A percentile compares a stretch with the other conserved stretches of the same genome.
Conservation (phyloP, 2,329 filamentous ascomycete species). For the Ophiostoma quercus region DNA sequence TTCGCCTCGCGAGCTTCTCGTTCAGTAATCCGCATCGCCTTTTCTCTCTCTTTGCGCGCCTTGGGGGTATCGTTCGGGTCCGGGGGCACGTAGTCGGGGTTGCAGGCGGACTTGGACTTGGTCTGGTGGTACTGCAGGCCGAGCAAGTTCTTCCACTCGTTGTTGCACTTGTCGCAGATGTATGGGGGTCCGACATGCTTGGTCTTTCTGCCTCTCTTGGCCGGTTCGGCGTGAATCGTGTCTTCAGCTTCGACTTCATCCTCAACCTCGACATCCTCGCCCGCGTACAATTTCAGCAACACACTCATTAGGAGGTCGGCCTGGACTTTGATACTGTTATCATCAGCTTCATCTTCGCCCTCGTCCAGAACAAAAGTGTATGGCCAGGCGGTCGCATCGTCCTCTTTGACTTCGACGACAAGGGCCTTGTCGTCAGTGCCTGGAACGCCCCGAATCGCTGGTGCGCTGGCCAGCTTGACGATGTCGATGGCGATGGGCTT, state of each 20-base stretch:
- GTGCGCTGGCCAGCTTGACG: conserved; percentile 26
- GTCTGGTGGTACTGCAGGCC: conserved; percentile 55
- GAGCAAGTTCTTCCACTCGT: conserved; percentile 53
- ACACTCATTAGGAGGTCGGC: not conserved
- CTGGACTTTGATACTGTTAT: not conserved
- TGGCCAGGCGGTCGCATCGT: conserved; percentile 15
- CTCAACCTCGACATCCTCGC: conserved; percentile 17
- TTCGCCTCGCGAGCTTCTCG: too few species aligned
- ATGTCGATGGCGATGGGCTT: conserved; percentile 30
- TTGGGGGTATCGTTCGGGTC: conserved; percentile 17
- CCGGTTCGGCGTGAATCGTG: not conserved
- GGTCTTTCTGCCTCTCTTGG: not conserved
- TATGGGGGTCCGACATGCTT: conserved; percentile 30
- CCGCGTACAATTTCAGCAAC: not conserved
- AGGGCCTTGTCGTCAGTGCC: conserved; percentile 29
- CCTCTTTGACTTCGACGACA: conserved; percentile 26
- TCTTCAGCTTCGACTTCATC: conserved; percentile 12
- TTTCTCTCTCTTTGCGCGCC: not conserved
- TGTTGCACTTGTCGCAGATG: conserved; percentile 50
- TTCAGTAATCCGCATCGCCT: not conserved
- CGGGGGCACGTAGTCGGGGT: conserved; percentile 41
- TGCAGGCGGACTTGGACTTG: conserved; percentile 51
- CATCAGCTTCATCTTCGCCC: not conserved
- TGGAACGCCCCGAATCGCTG: conserved; percentile 28
- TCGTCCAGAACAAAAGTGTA: not conserved